A percentile compares a stretch with the other conserved stretches of the same genome.
Evolutionary conservation across 305 asterid species (phyloP).

Genomic region (Petunia hybrid): DNA sequence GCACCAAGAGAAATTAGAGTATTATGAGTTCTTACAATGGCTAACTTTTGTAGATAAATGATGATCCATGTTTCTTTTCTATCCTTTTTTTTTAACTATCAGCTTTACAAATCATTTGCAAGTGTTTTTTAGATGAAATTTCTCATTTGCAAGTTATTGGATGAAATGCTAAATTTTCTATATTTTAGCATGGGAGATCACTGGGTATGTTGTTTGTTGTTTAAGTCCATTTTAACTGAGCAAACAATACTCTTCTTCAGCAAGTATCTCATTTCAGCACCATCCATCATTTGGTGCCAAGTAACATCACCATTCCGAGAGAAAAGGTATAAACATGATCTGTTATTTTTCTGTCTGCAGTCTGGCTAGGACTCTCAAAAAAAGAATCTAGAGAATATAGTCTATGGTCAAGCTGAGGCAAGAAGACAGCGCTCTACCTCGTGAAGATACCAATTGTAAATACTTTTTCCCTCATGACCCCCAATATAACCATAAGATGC

Average conservation of each 20-base stretch:
- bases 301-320: conserved; percentile 9
- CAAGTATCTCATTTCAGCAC: conserved; percentile 22
- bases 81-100: no score
- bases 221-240: conserved; percentile 8
- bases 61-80: background rate
- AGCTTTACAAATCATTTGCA: no score
- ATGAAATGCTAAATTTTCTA: background rate
- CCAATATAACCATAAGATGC: conserved; percentile 98
- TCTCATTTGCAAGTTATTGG: background rate
- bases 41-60: background rate
- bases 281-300: conserved; percentile 28
- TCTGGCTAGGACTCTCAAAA: conserved; percentile 24
- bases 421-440: conserved; percentile 61
- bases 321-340: conserved; percentile 8
- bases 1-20: background rate
- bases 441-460: conserved; percentile 84
- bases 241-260: conserved; percentile 14
- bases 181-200: no score
- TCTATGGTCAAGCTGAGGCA: conserved; percentile 7
- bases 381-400: conserved; percentile 23
- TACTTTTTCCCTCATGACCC: conserved; percentile 97
- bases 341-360: conserved; percentile 25
- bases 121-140: background rate
- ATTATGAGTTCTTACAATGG: background rate
- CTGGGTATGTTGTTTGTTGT: no score